Evolutionary conservation across 306 rosid species (phyloP).

Genomic region (Delonix regia): DNA sequence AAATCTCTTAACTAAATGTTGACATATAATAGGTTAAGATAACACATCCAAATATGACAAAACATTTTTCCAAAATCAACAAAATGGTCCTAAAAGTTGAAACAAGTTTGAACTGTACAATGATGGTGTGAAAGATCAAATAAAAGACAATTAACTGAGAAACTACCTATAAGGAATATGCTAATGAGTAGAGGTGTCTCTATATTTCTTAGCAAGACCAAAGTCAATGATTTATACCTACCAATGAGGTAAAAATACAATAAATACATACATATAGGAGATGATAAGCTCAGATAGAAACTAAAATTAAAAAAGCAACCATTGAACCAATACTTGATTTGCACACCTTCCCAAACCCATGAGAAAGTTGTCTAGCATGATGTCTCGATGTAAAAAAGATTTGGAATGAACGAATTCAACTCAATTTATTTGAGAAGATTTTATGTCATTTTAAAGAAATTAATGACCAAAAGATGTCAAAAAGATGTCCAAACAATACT

Average conservation of each 20-base stretch:
- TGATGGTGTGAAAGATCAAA: constrained; percentile 26
- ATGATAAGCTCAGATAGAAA: background rate
- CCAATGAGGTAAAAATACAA: constrained; percentile 32
- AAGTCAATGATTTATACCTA: constrained; percentile 92
- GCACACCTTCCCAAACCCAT: constrained; percentile 99
- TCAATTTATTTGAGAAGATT: constrained; percentile 69
- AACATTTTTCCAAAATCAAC: background rate
- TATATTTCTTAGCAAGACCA: constrained; percentile 96
- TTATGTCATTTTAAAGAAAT: background rate
- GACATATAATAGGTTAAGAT: constrained; percentile 24
- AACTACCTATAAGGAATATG: constrained; percentile 94
- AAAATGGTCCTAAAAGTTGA: constrained; percentile 6
- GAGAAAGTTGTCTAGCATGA: constrained; percentile 95
- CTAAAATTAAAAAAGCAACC: constrained; percentile 17
- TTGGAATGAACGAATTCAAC: constrained; percentile 90
- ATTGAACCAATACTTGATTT: constrained; percentile 69
- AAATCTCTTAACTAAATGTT: constrained; percentile 2
- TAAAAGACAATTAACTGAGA: constrained; percentile 24
- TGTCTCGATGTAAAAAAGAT: constrained; percentile 93
- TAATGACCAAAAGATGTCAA: background rate
- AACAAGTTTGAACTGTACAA: constrained; percentile 21
- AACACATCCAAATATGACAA: background rate
- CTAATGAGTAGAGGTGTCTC: constrained; percentile 82
- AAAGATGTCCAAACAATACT: constrained; percentile 16
- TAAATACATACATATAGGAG: constrained; percentile 14